Conservation (phyloP, 306 rosid genomes). For the Quercus dentata region DNA sequence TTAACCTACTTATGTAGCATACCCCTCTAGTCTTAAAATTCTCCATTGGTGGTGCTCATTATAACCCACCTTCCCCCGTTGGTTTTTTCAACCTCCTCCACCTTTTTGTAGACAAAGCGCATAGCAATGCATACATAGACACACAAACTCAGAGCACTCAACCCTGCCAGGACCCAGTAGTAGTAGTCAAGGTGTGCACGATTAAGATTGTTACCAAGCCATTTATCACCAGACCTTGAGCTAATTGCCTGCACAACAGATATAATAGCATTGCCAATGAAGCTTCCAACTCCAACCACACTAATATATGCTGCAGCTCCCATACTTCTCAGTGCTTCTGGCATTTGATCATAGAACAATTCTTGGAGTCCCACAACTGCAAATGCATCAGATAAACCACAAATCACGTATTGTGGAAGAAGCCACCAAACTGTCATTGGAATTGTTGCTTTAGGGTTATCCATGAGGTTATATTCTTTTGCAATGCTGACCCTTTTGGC, state of each 20-base stretch:
- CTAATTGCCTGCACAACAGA: conserved; percentile 30
- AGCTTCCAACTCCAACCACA: conserved; percentile 55
- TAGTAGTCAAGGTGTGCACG: conserved; percentile 63
- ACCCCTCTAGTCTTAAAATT: background rate
- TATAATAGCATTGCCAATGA: conserved; percentile 41
- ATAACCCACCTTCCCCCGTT: background rate
- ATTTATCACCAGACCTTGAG: conserved; percentile 27
- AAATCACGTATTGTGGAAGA: conserved; percentile 64
- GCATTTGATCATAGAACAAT: conserved; percentile 72
- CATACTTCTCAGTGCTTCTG: conserved; percentile 49
- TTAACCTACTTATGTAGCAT: background rate
- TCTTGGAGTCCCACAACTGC: conserved; percentile 61
- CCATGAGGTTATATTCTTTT: conserved; percentile 31
- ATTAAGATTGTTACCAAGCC: conserved; percentile 61
- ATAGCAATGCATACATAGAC: conserved; percentile 42
- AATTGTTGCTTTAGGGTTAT: conserved; percentile 36
- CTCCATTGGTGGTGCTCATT: background rate
- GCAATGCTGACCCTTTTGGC: conserved; percentile 53
- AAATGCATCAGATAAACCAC: conserved; percentile 50
- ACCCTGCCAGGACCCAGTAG: conserved; percentile 60
- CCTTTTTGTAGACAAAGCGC: conserved; percentile 50
- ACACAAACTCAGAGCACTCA: conserved; percentile 47
- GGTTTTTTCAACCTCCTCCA: conserved; percentile 22
- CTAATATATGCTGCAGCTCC: conserved; percentile 77
- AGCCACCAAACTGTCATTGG: conserved; percentile 80